Conservation (phyloP, 805 yeast genomes). For the Starmerella apicola region DNA sequence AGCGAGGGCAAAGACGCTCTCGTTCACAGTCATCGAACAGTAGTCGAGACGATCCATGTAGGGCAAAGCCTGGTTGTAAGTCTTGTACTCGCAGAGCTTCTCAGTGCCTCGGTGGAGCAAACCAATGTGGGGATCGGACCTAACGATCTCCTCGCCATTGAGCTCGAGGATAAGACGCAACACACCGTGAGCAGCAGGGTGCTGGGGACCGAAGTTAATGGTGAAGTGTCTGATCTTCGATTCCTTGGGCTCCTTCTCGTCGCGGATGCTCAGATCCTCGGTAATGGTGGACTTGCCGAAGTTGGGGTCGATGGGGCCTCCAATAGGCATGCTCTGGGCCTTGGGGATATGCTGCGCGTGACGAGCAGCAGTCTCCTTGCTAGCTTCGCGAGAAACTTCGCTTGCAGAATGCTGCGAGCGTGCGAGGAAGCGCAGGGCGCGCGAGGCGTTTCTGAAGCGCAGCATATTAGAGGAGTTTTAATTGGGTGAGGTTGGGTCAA, state of each 20-base stretch:
- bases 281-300: slow-evolving; percentile 24
- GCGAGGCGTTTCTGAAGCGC: no score
- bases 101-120: slow-evolving; percentile 81
- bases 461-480: no score
- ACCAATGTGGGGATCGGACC: slow-evolving; percentile 85
- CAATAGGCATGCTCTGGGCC: slow-evolving; percentile 23
- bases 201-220: slow-evolving; percentile 85
- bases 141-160: slow-evolving; percentile 77
- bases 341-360: slow-evolving; percentile 19
- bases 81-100: slow-evolving; percentile 73
- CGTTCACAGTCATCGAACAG: slow-evolving; percentile 81
- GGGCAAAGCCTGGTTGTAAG: slow-evolving; percentile 79
- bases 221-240: slow-evolving; percentile 71
- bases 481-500: no score
- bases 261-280: slow-evolving; percentile 24
- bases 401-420: slow-evolving; percentile 4
- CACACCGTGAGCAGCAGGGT: slow-evolving; percentile 92
- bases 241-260: slow-evolving; percentile 21
- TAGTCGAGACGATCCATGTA: slow-evolving; percentile 81
- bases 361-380: slow-evolving; percentile 5
- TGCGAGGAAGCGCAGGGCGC: slow-evolving; percentile 5
- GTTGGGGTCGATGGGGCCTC: slow-evolving; percentile 25
- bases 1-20: slow-evolving; percentile 70
- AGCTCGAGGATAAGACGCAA: slow-evolving; percentile 73
- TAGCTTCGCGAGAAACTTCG: slow-evolving; percentile 2